Base-by-base conservation (phyloP, 2,329 filamentous ascomycete species). In the Colletotrichum costaricense region DNA sequence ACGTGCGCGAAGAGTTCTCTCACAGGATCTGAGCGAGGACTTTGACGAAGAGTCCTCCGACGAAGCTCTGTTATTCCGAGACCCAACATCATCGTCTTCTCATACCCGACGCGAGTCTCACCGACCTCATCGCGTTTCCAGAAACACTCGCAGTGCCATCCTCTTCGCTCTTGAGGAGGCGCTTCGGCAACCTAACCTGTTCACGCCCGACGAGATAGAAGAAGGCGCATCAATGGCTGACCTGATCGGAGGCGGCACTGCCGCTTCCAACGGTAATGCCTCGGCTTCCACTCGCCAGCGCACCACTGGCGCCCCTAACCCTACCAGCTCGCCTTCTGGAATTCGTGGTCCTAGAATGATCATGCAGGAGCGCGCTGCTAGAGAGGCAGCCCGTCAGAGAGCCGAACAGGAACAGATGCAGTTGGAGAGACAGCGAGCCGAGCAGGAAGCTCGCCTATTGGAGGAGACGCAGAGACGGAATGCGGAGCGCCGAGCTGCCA, bases 161-260 rank as follows among this genome's bases (percentile, higher is more conserved):
- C 92, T 97, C 78, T 98, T 94, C 86, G 92, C 95, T 49, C 90
- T 98, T 70, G 95, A 98, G 86, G 95, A 97, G 86, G 95, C 94
- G 49, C 89, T 98, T 77, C 93, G 95, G 77, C 90, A 93, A 59
- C 95, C 96, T 2, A 90, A 95, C 76, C 87, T 91, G 62, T 97
- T 98, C 84, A 97, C 95, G 9, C 89, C 93, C 28, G 95, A 98
- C 83, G 85, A 92, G 77, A 89, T 92, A 74, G 97, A 99, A 87
- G 94, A 97, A 86, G 93, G 94, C 89, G 94, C 95, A 77, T 90
- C 91, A 79, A 98, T 99, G 95, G 93, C 95, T 78, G 95, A 98
- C 82, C 88, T 98, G 78, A 82, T 87, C 75, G 82, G 82, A 73
- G 88, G 90, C 79, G 89, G 91, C 80, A 86, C 87, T 78, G 85